A percentile compares a stretch with the other conserved stretches of the same genome.
Conservation (phyloP, 1,139 yeast species). For the Chernovozyma aurita region DNA sequence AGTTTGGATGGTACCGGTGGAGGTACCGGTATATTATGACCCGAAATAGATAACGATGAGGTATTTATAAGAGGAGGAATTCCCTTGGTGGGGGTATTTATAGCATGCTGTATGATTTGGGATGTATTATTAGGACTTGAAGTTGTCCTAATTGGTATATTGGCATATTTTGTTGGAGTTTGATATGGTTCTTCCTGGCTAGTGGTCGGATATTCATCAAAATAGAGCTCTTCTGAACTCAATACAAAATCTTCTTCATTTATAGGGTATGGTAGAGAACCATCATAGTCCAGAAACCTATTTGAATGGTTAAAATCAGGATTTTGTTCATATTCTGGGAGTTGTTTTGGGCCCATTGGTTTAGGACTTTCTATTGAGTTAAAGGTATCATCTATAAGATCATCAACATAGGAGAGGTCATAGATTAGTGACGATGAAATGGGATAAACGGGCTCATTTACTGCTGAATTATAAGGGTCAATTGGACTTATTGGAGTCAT, state of each 20-base stretch:
- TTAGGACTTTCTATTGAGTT: constrained; percentile 27
- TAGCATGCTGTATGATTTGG: constrained; percentile 11
- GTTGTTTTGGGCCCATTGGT: constrained; percentile 41
- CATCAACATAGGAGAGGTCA: constrained; percentile 6
- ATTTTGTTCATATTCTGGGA: constrained; percentile 31
- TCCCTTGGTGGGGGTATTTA: constrained; percentile 16
- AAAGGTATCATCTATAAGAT: constrained; percentile 7
- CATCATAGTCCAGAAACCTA: not conserved
- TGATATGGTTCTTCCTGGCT: not conserved
- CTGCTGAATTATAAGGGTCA: too few species aligned
- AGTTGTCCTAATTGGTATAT: not conserved
- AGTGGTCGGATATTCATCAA: not conserved
- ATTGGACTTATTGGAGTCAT: constrained; percentile 1
- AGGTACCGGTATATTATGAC: not conserved
- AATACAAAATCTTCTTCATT: not conserved
- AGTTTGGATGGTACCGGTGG: not conserved
- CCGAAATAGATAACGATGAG: not conserved
- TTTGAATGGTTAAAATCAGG: not conserved
- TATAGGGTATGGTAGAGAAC: not conserved
- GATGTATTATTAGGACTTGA: not conserved
- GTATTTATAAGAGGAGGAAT: constrained; percentile 13
- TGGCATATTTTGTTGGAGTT: not conserved
- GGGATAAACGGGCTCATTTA: not conserved
- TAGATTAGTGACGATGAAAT: not conserved
- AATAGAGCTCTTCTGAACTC: not conserved